Percentiles rank a stretch among this genome's conserved stretches.
Evolutionary conservation across 1,284 basidiomycete species (phyloP).

Genomic region (Phylloporus sp.): DNA sequence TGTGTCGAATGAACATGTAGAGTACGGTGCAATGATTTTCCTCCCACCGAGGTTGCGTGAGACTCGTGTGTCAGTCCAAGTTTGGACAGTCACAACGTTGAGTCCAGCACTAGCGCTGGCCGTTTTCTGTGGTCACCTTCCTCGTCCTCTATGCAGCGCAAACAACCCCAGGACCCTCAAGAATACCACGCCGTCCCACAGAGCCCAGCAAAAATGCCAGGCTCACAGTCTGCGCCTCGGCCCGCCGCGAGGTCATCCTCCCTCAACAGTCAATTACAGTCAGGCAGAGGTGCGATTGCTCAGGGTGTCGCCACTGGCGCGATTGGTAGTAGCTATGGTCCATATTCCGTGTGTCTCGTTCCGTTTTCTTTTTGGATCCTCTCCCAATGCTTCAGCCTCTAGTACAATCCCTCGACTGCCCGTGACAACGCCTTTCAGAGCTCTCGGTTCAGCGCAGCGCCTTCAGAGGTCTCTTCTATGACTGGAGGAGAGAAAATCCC

Average conservation of each 20-base stretch:
- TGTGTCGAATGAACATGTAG: constrained; percentile 61
- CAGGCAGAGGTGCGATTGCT: constrained; percentile 62
- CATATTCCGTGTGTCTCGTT: constrained; percentile 70
- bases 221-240: constrained; percentile 40
- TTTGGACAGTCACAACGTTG: constrained; percentile 38
- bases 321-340: constrained; percentile 79
- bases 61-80: constrained; percentile 23
- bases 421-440: constrained; percentile 52
- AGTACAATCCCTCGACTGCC: constrained; percentile 67
- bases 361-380: constrained; percentile 8
- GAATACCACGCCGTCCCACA: constrained; percentile 60
- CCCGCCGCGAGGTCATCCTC: constrained; percentile 41
- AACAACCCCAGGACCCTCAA: constrained; percentile 36
- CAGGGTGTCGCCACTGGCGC: constrained; percentile 76
- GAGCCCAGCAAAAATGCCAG: constrained; percentile 46
- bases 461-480: constrained; percentile 62
- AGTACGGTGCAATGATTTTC: too few species aligned
- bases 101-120: constrained; percentile 15
- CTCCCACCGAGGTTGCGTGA: too few species aligned
- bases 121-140: constrained; percentile 20
- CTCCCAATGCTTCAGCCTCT: constrained; percentile 7
- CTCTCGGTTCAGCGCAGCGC: constrained; percentile 67
- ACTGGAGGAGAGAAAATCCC: constrained; percentile 52
- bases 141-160: constrained; percentile 44
- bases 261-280: constrained; percentile 41